phyloP scores from a whole-genome alignment of 768 basidiomycete species.

The Mrakia gelida region DNA sequence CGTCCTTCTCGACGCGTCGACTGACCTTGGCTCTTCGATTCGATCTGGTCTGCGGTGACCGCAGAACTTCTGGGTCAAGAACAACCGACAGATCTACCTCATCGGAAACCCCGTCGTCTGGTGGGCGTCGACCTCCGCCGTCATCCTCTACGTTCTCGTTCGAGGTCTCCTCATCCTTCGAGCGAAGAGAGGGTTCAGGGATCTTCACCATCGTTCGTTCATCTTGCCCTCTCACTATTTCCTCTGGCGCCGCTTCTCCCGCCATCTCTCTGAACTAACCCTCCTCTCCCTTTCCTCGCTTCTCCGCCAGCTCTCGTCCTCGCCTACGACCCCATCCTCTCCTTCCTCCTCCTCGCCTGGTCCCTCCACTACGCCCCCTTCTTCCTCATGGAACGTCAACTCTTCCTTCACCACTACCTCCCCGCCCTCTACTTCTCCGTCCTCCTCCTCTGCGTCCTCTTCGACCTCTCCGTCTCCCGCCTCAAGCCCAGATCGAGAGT shows the following conservation, averaged over 20 bases:
- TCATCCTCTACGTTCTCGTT: conserved; percentile 61
- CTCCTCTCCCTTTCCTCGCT: conserved; percentile 2
- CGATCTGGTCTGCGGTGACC: not conserved
- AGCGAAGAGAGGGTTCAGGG: conserved; percentile 81
- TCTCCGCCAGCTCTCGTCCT: conserved; percentile 65
- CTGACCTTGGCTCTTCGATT: conserved; percentile 1
- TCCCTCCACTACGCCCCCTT: conserved; percentile 90
- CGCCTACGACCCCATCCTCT: conserved; percentile 85
- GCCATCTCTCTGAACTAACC: not conserved
- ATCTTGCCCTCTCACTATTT: not conserved
- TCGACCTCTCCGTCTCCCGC: conserved; percentile 78
- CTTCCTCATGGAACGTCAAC: conserved; percentile 93
- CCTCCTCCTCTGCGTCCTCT: conserved; percentile 67
- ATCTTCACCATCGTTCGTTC: conserved; percentile 81
- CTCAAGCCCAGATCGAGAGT: conserved; percentile 70
- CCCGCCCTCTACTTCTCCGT: conserved; percentile 73
- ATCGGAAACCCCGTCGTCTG: conserved; percentile 92
- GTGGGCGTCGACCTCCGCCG: conserved; percentile 74
- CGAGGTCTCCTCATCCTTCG: conserved; percentile 80
- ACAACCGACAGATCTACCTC: conserved; percentile 90
- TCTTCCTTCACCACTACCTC: conserved; percentile 97
- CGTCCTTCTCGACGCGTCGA: no score
- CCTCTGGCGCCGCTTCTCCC: no score
- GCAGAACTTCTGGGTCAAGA: conserved; percentile 98
- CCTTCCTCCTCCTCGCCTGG: conserved; percentile 91